A percentile compares a stretch with the other conserved stretches of the same genome.
Evolutionary conservation across 2,329 filamentous ascomycete genomes (phyloP).

Genomic region (Nigrospora oryzae): DNA sequence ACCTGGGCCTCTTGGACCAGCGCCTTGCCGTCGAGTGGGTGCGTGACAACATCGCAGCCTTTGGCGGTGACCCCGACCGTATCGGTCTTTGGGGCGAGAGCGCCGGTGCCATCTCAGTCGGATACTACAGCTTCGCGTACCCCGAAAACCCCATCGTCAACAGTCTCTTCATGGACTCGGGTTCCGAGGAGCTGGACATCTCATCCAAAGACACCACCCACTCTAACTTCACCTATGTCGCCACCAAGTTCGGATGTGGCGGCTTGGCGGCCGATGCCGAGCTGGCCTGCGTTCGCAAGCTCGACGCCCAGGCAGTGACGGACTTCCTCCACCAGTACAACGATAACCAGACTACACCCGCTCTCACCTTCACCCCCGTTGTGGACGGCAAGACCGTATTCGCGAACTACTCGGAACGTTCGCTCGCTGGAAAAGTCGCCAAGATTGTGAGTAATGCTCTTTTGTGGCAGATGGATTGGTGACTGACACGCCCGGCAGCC

Average conservation of each 20-base stretch:
- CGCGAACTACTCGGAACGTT: slow-evolving; percentile 18
- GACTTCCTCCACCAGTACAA: slow-evolving; percentile 23
- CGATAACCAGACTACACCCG: slow-evolving; percentile 9
- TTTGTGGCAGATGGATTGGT: slow-evolving; percentile 3
- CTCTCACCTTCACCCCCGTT: slow-evolving; percentile 14
- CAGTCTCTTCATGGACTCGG: slow-evolving; percentile 31
- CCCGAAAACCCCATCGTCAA: slow-evolving; percentile 33
- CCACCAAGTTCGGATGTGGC: slow-evolving; percentile 23
- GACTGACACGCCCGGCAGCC: slow-evolving; percentile 6
- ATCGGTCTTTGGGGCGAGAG: slow-evolving; percentile 39
- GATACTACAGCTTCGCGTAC: slow-evolving; percentile 35
- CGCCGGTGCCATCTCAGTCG: slow-evolving; percentile 31
- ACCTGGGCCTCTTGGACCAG: slow-evolving; percentile 41
- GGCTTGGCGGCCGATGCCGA: slow-evolving; percentile 14
- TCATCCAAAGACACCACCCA: slow-evolving; percentile 13
- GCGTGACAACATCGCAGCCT: slow-evolving; percentile 34
- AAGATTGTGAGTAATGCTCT: slow-evolving; percentile 15
- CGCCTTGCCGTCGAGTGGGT: slow-evolving; percentile 41
- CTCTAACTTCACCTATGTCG: slow-evolving; percentile 26
- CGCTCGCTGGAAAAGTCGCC: slow-evolving; percentile 14
- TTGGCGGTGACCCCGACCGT: slow-evolving; percentile 33
- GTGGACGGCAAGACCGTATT: slow-evolving; percentile 21
- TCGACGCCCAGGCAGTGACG: slow-evolving; percentile 17
- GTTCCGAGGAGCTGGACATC: slow-evolving; percentile 21
- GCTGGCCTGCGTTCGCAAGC: slow-evolving; percentile 25